Base-by-base conservation (phyloP, 805 yeast species). In the Candida coleopterorum region DNA sequence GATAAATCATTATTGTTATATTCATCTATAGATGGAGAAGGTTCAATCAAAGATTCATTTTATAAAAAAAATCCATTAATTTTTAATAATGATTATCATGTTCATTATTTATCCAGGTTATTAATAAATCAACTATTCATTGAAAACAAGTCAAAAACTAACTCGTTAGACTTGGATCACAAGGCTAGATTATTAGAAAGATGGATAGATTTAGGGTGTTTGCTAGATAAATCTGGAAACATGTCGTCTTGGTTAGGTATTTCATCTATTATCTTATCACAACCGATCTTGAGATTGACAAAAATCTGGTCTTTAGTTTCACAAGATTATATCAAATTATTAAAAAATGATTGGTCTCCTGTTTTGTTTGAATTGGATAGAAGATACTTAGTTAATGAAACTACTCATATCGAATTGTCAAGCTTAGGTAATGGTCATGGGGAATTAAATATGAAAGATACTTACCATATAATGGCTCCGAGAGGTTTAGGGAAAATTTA, bases 241-340 rank as follows among this genome's bases (percentile, higher is more conserved):
- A 86, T 87, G 89, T 89, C 88, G 0, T 81, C 93, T 21, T 90
- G 97, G 97, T 64, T 87, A 17, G 95, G 96, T 0, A 78, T 90
- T 46, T 86, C 96, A 1, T 79, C 93, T 0, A 71, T 83, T 2
- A 70, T 89, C 2, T 81, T 95, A 49, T 84, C 95, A 0, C 76
- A 82, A 37, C 95, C 96, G 0, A 69, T 90, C 2, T 62, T 90
- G 39, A 72, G 97, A 45, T 64, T 90, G 31, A 63, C 74, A 18
- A 72, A 74, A 37, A 72, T 89, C 1, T 90, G 97, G 97, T 64
- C 79, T 6, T 64, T 68, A 32, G 85, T 88, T 4, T 74, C 83
- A 10, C 70, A 73, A 15, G 73, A 74, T 20, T 66, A 74, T 31
- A 57, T 85, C 35, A 78, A 75, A 38, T 62, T 76, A 2, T 75